Evolutionary conservation across 106 monocot species (phyloP).

Genomic region (Phalaenopsis aphrodite): DNA sequence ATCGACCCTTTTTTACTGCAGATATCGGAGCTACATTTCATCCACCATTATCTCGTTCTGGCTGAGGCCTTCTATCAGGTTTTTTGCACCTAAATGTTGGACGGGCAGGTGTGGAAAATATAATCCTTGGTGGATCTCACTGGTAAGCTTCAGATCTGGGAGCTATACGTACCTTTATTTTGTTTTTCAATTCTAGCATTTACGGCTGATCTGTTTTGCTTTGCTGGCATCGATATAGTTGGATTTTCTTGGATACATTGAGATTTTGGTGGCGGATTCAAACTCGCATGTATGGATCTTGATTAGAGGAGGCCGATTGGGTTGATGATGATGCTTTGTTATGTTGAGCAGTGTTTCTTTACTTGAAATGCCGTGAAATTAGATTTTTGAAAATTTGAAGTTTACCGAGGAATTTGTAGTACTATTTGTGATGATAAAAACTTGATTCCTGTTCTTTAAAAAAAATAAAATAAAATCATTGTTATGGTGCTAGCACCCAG

Average conservation of each 20-base stretch:
- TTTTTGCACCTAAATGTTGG: not conserved
- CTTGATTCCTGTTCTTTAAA: not conserved
- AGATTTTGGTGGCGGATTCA: not conserved
- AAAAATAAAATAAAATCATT: not conserved
- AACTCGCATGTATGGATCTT: constrained; percentile 1
- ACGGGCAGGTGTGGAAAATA: not conserved
- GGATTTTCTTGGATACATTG: not conserved
- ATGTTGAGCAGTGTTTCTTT: not conserved
- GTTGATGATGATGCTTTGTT: not conserved
- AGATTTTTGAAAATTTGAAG: not conserved
- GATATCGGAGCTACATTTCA: not conserved
- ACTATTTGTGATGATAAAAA: not conserved
- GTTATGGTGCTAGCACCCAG: not conserved
- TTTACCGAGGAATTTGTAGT: not conserved
- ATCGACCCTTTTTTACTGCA: not conserved
- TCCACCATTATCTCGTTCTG: not conserved
- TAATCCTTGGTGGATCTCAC: not conserved
- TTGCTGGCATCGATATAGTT: not conserved
- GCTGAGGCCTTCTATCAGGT: not conserved
- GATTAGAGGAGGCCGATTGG: not conserved
- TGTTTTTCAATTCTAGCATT: not conserved
- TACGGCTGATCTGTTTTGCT: not conserved
- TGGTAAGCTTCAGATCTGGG: constrained; percentile 17
- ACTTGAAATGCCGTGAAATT: not conserved
- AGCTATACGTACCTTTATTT: not conserved